Base-by-base conservation (phyloP, 495 filamentous ascomycete genomes). In the Hypomontagnella monticulosa region DNA sequence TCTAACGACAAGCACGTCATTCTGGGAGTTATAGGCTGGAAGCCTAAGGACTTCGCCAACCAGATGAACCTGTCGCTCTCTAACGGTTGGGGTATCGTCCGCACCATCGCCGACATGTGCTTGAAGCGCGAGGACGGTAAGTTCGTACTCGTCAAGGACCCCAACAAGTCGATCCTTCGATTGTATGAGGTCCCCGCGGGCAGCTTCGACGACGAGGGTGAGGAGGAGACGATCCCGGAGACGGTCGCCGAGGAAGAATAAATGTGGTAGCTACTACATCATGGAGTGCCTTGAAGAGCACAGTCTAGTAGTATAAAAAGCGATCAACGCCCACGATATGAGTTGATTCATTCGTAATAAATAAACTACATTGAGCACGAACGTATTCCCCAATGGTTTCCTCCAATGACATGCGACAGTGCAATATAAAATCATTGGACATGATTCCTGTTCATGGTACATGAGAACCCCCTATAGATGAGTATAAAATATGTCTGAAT, bases 61-160 rank as follows among this genome's bases (percentile, higher is more conserved):
- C 95, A 99, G 83, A 99, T 99, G 95, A 97, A 97, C 77, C 79
- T 99, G 65, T 93, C 92, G 74, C 86, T 98, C 37, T 89, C 89
- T 72, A 99, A 98, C 79, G 96, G 96, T 61, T 99, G 96, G 96
- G 95, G 94, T 78, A 98, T 99, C 56, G 96, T 99, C 41, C 91
- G 95, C 62, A 98, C 96, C 11, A 95, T 99, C 66, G 89, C 91
- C 58, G 95, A 99, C 77, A 96, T 97, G 86, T 87, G 85, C 67
- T 76, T 91, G 55, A 84, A 88, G 79, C 84, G 86, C 71, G 83
- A 84, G 15, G 90, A 92, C 66, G 90, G 88, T 50, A 90, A 92
- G 71, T 90, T 89, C 66, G 83, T 88, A 10, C 78, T 88, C 12
- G 86, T 88, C 57, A 89, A 91, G 90, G 95, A 99, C 73, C 95